Evolutionary conservation across 1,284 basidiomycete genomes (phyloP).

Genomic region (Microbotryomycetes sp.): DNA sequence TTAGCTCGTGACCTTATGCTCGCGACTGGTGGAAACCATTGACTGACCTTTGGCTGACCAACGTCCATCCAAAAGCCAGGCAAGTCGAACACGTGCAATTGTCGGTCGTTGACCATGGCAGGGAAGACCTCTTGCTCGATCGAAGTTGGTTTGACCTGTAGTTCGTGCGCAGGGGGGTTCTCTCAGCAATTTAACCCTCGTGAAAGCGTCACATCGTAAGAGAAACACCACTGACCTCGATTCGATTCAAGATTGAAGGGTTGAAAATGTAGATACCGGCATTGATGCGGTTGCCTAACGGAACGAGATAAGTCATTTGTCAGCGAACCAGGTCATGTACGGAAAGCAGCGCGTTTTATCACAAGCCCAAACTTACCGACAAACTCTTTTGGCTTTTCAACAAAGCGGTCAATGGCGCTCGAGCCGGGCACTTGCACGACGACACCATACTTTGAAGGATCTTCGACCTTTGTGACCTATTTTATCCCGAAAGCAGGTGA

Average conservation of each 20-base stretch:
- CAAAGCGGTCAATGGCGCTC: conserved; percentile 51
- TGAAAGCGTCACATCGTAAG: not conserved
- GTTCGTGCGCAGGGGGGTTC: not conserved
- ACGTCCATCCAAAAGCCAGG: conserved; percentile 54
- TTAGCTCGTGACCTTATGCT: not conserved
- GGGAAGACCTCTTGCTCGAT: conserved; percentile 54
- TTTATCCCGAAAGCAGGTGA: too few species aligned
- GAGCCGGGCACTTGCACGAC: conserved; percentile 48
- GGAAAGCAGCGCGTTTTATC: not conserved
- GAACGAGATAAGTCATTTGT: too few species aligned
- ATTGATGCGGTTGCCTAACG: conserved; percentile 51
- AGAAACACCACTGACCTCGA: conserved; percentile 42
- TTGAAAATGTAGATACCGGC: conserved; percentile 55
- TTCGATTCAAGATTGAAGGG: conserved; percentile 49
- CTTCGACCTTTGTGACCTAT: conserved; percentile 51
- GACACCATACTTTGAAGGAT: conserved; percentile 52
- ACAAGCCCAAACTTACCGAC: conserved; percentile 38
- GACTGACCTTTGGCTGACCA: conserved; percentile 48
- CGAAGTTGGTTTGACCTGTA: conserved; percentile 46
- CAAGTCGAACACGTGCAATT: conserved; percentile 51
- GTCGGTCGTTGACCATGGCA: conserved; percentile 47
- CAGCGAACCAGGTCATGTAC: too few species aligned
- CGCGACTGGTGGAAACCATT: not conserved
- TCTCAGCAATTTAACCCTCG: not conserved
- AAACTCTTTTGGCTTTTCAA: conserved; percentile 52